A percentile compares a stretch with the other conserved stretches of the same genome.
Evolutionary conservation across 108 stramenopile genomes (phyloP).

Genomic region (Skeletonema menzelii): DNA sequence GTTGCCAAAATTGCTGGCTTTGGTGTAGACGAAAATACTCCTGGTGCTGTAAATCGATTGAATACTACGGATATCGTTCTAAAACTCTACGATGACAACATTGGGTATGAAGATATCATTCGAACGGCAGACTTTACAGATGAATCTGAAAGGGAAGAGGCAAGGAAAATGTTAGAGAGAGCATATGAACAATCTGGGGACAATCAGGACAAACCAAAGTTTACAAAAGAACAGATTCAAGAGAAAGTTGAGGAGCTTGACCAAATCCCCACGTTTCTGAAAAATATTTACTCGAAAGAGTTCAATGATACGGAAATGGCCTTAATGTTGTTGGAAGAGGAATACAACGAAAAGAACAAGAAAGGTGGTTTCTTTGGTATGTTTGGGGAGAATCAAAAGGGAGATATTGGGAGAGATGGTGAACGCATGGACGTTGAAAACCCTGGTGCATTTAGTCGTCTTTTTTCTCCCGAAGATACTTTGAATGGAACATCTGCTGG

Average conservation of each 20-base stretch:
- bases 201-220: constrained; percentile 28
- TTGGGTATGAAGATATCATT: constrained; percentile 11
- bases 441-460: constrained; percentile 30
- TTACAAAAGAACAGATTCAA: constrained; percentile 54
- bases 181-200: constrained; percentile 17
- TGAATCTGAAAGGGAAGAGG: constrained; percentile 20
- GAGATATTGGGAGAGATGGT: constrained; percentile 22
- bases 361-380: constrained; percentile 24
- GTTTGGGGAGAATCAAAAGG: constrained; percentile 14
- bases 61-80: constrained; percentile 36
- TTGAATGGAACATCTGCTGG: constrained; percentile 18
- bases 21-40: constrained; percentile 39
- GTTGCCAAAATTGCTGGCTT: constrained; percentile 41
- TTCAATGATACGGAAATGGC: constrained; percentile 62
- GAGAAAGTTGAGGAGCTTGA: constrained; percentile 40
- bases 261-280: constrained; percentile 38
- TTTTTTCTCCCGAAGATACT: constrained; percentile 21
- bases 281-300: constrained; percentile 33
- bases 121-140: constrained; percentile 2
- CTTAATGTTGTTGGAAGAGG: constrained; percentile 55
- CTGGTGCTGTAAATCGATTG: constrained; percentile 34
- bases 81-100: constrained; percentile 37
- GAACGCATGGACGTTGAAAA: constrained; percentile 24
- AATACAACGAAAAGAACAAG: constrained; percentile 36
- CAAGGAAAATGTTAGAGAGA: constrained; percentile 30